Evolutionary conservation across 257 asterid species (phyloP), one percentile per base, ranked within the genome.

Genomic region (Prunella vulgaris): DNA sequence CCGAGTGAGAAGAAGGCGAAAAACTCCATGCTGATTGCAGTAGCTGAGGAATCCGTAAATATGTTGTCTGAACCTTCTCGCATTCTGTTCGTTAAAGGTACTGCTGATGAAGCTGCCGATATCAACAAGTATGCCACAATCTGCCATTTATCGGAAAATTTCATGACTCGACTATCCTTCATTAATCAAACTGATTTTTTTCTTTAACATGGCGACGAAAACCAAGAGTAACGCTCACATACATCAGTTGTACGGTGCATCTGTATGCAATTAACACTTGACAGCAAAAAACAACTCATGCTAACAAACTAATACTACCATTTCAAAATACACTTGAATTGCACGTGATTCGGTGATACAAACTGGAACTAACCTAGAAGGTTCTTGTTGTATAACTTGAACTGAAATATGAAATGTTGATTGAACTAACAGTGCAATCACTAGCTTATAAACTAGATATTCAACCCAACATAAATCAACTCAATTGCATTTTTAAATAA

Each of bases 81-180:
- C 93, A 89, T 81, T 42, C 70, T 74, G 80, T 91, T 87, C 12
- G 97, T 91, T 80, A 91, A 21, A 4, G 99, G 99, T 60, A 94
- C 88, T 0, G 97, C 97, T 0, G 99, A 77, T 65, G 99, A 94
- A 58, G 97, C 97, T 33, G 96, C 83, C 4, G 99, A 94, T 63
- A 94, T 46, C 76, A 94, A 72, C 73, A 94, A 72, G 85, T 94
- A 94, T 0, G 99, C 89, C 37, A 84, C 35, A 63, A 87, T 59
- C 97, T 93, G 90, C 82, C 76, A 72, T 32, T 75, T 46, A 73
- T 33, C 40, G 53, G 5, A 35, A 44, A 28, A 2, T 8, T 17
- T 12, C 21, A 46, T 32, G 15, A 44, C 60, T 21, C 21, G 24
- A 22, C 6, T 40, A 4, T 22, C 53, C 7, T 51, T 7, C 13